Evolutionary conservation across 495 filamentous ascomycete species (phyloP), one percentile per base, ranked within the genome.

Genomic region (Trichoderma gamsii): DNA sequence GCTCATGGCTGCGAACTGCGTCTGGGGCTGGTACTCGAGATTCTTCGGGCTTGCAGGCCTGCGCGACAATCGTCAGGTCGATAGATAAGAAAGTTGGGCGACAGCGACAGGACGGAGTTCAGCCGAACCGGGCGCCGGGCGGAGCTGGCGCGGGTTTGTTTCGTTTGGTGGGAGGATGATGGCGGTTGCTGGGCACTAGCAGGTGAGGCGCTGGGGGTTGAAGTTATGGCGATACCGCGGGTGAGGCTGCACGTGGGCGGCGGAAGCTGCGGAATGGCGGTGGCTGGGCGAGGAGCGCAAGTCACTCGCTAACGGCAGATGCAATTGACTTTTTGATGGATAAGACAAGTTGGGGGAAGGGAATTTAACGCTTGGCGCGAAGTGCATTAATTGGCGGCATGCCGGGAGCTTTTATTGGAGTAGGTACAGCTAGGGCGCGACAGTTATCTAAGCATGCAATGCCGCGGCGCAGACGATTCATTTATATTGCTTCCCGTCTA

Each of bases 1-100:
- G 74, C 85, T 88, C 56, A 61, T 61, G 25, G 56, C 12, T 61
- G 56, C 56, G n/a, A 52, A 21, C 18, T 52, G 12, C 25, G 56
- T 12, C 29, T 21, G 23, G 23, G 23, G 18, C 44, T 49, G 18
- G 51, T 56, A n/a, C 51, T 56, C 56, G 8, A 61, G 56, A 12
- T 27, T 12, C 11, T 29, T 61, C 56, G 16, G 56, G 27, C 56
- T 61, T 8, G n/a, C 6, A 23, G 56, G n/a, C 44, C 44, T 49
- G 44, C 13, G 56, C 23, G 56, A 61, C 56, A 15, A 32, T 61
- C 56, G 56, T 61, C 56, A 32, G n/a, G 23, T 61, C 27, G 56
- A 23, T 32, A 13, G 25, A 61, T 61, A 61, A 61, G 25, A 29
- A 61, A 61, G 56, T 61, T 61, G 56, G 56, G 56, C 56, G 56